These are phyloP conservation scores for Vigna hirtella DNA, from an alignment of 306 rosid species.

Conservation along the genomic window DNA sequence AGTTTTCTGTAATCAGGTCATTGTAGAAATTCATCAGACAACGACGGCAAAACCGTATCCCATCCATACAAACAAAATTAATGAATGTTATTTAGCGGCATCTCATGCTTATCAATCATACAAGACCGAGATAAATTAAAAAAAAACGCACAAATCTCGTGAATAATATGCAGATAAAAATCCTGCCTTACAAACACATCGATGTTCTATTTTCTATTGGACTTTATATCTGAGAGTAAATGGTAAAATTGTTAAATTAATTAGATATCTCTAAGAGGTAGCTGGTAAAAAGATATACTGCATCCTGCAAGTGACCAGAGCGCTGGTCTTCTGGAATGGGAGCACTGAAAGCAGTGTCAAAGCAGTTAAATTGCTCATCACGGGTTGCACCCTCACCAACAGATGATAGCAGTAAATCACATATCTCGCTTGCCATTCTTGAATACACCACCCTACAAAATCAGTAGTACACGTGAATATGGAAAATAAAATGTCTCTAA, in stretches of 20 bases:
- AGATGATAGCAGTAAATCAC: slow-evolving; percentile 70
- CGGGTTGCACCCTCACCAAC: slow-evolving; percentile 69
- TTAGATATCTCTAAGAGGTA: slow-evolving; percentile 74
- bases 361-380: slow-evolving; percentile 79
- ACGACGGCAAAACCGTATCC: neutral
- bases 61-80: slow-evolving; percentile 10
- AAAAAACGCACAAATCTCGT: neutral
- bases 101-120: neutral
- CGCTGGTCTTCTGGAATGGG: slow-evolving; percentile 86
- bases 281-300: slow-evolving; percentile 77
- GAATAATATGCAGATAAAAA: slow-evolving; percentile 28
- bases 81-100: slow-evolving; percentile 28
- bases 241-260: slow-evolving; percentile 40
- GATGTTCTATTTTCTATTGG: slow-evolving; percentile 19
- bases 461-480: slow-evolving; percentile 26
- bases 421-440: slow-evolving; percentile 84
- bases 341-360: slow-evolving; percentile 74
- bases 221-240: neutral
- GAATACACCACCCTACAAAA: slow-evolving; percentile 76
- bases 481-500: slow-evolving; percentile 26
- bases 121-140: slow-evolving; percentile 13
- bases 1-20: neutral
- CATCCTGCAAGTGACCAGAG: slow-evolving; percentile 83
- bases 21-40: neutral
- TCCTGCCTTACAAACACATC: slow-evolving; percentile 33